A percentile compares a stretch with the other conserved stretches of the same genome.
Evolutionary conservation across 1,284 basidiomycete species (phyloP).

Genomic region (Neonothopanus nambi): DNA sequence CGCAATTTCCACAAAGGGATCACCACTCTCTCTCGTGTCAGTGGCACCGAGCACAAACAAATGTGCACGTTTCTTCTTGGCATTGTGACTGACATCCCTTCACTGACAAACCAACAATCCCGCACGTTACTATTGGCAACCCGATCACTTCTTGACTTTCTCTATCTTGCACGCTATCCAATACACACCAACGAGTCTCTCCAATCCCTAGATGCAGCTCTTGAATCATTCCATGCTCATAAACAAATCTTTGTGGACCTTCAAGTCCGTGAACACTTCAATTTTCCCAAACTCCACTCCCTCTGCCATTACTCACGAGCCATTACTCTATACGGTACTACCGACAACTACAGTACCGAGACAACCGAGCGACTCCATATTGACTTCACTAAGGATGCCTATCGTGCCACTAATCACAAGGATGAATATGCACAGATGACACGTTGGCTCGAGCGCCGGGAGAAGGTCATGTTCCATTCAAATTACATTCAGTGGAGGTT

Average conservation of each 20-base stretch:
- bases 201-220: conserved; percentile 18
- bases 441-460: conserved; percentile 30
- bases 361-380: not conserved
- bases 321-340: conserved; percentile 18
- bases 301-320: conserved; percentile 24
- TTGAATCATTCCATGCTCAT: conserved; percentile 24
- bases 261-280: conserved; percentile 26
- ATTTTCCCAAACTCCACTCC: conserved; percentile 35
- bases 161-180: conserved; percentile 10
- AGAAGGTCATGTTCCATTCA: conserved; percentile 24
- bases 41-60: conserved; percentile 7
- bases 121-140: not conserved
- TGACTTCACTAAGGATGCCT: not conserved
- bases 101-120: not conserved
- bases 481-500: conserved; percentile 23
- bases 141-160: conserved; percentile 8
- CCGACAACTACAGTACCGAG: conserved; percentile 1
- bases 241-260: conserved; percentile 27
- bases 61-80: conserved; percentile 6
- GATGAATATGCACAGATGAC: conserved; percentile 27
- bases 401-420: not conserved
- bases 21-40: not conserved
- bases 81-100: conserved; percentile 5
- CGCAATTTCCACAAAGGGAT: conserved; percentile 14
- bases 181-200: conserved; percentile 20